These are phyloP conservation scores for Syzygium aqueum DNA, from an alignment of 345 rosid genomes.

Conservation along the genomic window DNA sequence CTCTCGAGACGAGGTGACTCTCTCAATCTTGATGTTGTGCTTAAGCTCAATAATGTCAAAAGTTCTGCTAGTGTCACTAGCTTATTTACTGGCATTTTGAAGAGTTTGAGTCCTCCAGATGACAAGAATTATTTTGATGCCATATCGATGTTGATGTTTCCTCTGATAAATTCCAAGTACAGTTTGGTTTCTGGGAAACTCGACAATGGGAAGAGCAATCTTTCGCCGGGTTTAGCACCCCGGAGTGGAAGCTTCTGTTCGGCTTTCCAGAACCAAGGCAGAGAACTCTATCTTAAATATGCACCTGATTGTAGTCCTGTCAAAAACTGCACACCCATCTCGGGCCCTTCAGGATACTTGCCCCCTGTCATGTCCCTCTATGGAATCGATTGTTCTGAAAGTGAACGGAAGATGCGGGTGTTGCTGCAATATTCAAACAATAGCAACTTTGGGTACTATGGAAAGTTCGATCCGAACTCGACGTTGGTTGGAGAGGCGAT, in stretches of 20 bases:
- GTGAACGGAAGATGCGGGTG: slow-evolving; percentile 3
- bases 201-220: slow-evolving; percentile 3
- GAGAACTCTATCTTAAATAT: slow-evolving; percentile 12
- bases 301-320: slow-evolving; percentile 5
- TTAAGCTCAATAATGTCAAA: slow-evolving; percentile 31
- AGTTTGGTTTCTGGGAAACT: slow-evolving; percentile 4
- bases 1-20: neutral
- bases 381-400: slow-evolving; percentile 17
- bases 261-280: neutral
- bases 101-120: slow-evolving; percentile 15
- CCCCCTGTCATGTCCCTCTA: slow-evolving; percentile 11
- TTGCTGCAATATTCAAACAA: slow-evolving; percentile 4
- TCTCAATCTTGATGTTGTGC: slow-evolving; percentile 13
- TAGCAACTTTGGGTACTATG: neutral
- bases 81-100: slow-evolving; percentile 34
- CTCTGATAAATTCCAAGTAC: slow-evolving; percentile 9
- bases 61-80: slow-evolving; percentile 12
- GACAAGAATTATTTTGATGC: slow-evolving; percentile 22
- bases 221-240: slow-evolving; percentile 1
- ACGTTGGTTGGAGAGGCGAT: slow-evolving; percentile 39
- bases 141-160: slow-evolving; percentile 25
- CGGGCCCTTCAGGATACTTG: slow-evolving; percentile 4
- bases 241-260: slow-evolving; percentile 7
- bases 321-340: slow-evolving; percentile 9
- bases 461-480: slow-evolving; percentile 3